These are phyloP conservation scores for Pueraria montana DNA, from an alignment of 306 rosid genomes.

Conservation along the genomic window DNA sequence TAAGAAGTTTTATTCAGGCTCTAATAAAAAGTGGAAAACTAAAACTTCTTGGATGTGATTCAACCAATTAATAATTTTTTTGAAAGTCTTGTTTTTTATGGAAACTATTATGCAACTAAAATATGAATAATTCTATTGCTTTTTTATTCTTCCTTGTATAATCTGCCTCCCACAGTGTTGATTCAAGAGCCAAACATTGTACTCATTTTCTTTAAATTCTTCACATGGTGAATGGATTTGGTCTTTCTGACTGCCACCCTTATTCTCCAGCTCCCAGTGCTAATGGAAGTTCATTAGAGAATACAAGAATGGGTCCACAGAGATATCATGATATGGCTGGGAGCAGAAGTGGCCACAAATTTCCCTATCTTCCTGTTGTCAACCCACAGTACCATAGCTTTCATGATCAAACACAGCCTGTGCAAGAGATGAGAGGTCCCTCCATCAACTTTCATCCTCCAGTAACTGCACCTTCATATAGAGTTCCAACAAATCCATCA, in stretches of 20 bases:
- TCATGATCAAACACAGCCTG: slow-evolving; percentile 54
- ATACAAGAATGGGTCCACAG: slow-evolving; percentile 55
- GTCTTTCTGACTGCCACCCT: slow-evolving; percentile 17
- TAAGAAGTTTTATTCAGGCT: background rate
- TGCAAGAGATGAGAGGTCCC: slow-evolving; percentile 65
- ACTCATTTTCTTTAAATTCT: slow-evolving; percentile 9
- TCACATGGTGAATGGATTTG: background rate
- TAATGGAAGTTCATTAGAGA: slow-evolving; percentile 57
- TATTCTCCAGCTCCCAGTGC: slow-evolving; percentile 52
- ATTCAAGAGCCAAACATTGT: background rate
- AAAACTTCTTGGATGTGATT: background rate
- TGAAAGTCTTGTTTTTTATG: background rate
- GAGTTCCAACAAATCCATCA: background rate
- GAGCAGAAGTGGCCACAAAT: slow-evolving; percentile 54
- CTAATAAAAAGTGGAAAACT: background rate
- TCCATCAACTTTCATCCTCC: slow-evolving; percentile 44
- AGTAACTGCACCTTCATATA: background rate
- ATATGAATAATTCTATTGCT: background rate
- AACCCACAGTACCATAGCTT: slow-evolving; percentile 57
- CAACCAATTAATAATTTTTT: background rate
- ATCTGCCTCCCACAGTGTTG: background rate
- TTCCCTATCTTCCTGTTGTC: slow-evolving; percentile 56
- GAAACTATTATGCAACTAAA: background rate
- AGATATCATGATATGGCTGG: slow-evolving; percentile 70
- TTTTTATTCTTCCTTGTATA: background rate